Evolutionary conservation across 257 asterid genomes (phyloP).

Genomic region (Fraxinus quadrangulata): DNA sequence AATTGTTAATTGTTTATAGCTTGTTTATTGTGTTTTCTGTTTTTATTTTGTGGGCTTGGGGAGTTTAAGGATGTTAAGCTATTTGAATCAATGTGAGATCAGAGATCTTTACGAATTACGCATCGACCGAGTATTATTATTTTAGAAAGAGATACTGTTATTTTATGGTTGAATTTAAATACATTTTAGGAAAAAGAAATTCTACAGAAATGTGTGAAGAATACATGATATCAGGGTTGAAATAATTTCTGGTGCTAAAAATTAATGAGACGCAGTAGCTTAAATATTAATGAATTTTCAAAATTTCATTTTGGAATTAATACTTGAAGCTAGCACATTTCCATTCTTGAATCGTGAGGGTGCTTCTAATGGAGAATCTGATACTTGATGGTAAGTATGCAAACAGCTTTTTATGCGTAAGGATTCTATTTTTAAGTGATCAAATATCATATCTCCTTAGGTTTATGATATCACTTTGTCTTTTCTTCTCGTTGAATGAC

Average conservation of each 20-base stretch:
- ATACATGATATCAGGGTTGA: background rate
- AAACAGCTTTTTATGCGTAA: background rate
- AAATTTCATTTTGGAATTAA: background rate
- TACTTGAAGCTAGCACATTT: background rate
- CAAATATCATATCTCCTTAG: background rate
- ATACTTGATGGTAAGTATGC: background rate
- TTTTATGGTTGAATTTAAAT: background rate
- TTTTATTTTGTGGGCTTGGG: background rate
- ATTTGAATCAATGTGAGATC: background rate
- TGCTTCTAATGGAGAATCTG: background rate
- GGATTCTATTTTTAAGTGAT: background rate
- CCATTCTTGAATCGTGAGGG: background rate
- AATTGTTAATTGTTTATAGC: background rate
- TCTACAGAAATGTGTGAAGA: background rate
- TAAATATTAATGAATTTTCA: background rate
- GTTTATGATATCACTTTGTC: background rate
- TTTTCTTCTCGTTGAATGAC: background rate
- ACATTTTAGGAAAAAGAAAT: background rate
- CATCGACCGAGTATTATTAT: background rate
- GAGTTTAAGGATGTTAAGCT: background rate
- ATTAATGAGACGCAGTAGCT: background rate
- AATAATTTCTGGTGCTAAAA: background rate
- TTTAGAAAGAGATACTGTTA: background rate
- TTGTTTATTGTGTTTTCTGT: background rate
- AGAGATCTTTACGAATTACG: background rate